Evolutionary conservation across 208 protist species (phyloP), one percentile per base, ranked within the genome.

Genomic region (Trypanosoma melophagium): DNA sequence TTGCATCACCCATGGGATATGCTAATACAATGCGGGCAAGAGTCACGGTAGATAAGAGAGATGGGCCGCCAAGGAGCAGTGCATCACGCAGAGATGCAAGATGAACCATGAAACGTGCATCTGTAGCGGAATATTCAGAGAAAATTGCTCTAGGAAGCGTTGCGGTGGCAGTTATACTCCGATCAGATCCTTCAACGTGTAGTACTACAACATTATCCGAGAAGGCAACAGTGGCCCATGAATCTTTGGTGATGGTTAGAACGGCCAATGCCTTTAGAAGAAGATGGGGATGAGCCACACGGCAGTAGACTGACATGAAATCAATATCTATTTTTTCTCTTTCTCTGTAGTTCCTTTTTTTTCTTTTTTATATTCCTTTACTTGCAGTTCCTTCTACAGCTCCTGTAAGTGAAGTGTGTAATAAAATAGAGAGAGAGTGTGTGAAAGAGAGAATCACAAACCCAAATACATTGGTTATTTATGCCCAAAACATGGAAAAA

Each of bases 291-390:
- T 79, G 72, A 10, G 65, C 77, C 35, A 95, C 74, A 21, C 76
- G 73, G 45, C 86, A 93, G 60, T 89, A 83, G 16, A 95, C 75
- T 0, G 86, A 93, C 89, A 95, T 95, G 55, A 22, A 19, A n/a
- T 16, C 25, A 19, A 66, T 19, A 28, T n/a, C n/a, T n/a, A n/a
- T n/a, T n/a, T n/a, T n/a, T n/a, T n/a, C n/a, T n/a, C n/a, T n/a
- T n/a, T n/a, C n/a, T n/a, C n/a, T n/a, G 42, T 47, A n/a, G 25
- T 7, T 40, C 14, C 19, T 54, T 38, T 60, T 28, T 22, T 45
- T 17, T 9, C 3, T 21, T 60, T 57, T 41, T 69, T 57, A 9
- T 60, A 12, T 35, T 60, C n/a, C 19, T 35, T 45, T 44, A 54
- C 60, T n/a, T n/a, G n/a, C n/a, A n/a, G n/a, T n/a, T n/a, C 47